phyloP scores from a whole-genome alignment of 2,329 filamentous ascomycete species.

The Penicillium psychrosexuale region DNA sequence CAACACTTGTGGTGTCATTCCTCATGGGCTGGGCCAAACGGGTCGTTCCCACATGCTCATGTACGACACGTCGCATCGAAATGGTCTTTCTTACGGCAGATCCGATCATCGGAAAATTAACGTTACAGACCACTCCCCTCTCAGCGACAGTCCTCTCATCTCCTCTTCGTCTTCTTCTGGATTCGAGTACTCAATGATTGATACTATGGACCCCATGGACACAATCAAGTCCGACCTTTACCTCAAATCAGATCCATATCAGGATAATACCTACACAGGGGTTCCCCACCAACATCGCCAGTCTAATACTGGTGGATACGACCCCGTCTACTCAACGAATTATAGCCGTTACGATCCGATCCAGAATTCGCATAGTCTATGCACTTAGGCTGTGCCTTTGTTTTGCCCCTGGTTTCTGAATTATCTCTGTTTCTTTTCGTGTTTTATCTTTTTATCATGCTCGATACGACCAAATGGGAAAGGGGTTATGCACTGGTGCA shows the following conservation, averaged over 20 bases:
- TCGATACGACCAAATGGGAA: slow-evolving; percentile 11
- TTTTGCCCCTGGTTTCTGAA: neutral
- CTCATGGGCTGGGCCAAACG: slow-evolving; percentile 30
- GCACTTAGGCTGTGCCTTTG: slow-evolving; percentile 25
- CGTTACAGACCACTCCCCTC: slow-evolving; percentile 35
- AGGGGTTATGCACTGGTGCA: slow-evolving; percentile 36
- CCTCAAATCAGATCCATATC: slow-evolving; percentile 33
- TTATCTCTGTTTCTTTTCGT: slow-evolving; percentile 3
- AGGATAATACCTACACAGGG: slow-evolving; percentile 28
- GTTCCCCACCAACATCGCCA: slow-evolving; percentile 25
- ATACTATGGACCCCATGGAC: slow-evolving; percentile 41
- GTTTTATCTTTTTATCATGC: slow-evolving; percentile 10
- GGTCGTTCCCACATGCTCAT: slow-evolving; percentile 34
- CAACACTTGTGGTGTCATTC: slow-evolving; percentile 28
- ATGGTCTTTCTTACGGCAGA: slow-evolving; percentile 32
- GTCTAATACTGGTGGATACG: slow-evolving; percentile 29
- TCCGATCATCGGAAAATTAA: slow-evolving; percentile 38
- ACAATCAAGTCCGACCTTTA: slow-evolving; percentile 31
- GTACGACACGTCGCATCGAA: slow-evolving; percentile 35
- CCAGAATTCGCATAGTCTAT: slow-evolving; percentile 35
- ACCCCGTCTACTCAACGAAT: slow-evolving; percentile 29
- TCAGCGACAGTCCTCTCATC: slow-evolving; percentile 39
- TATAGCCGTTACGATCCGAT: slow-evolving; percentile 37
- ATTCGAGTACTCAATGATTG: slow-evolving; percentile 38
- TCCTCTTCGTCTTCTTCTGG: slow-evolving; percentile 41